Evolutionary conservation across 306 rosid genomes (phyloP).

Genomic region (Psophocarpus tetragonolobus): DNA sequence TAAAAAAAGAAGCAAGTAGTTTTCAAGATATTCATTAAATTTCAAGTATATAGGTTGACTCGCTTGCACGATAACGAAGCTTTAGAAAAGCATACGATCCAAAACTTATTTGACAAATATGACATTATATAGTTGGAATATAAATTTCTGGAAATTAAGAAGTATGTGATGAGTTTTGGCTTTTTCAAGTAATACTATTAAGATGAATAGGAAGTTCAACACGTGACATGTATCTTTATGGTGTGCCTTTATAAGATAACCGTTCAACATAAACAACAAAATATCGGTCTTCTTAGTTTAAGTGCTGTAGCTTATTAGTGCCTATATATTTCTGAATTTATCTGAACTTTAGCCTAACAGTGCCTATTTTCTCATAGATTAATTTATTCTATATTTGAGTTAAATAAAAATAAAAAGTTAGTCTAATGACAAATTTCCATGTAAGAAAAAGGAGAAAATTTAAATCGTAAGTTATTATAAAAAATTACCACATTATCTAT

Average conservation of each 20-base stretch:
- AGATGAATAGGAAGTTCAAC: conserved; percentile 13
- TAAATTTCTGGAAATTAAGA: neutral
- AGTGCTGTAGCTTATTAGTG: neutral
- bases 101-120: neutral
- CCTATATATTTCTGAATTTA: conserved; percentile 12
- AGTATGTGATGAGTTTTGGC: neutral
- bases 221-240: conserved; percentile 1
- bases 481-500: too few species aligned
- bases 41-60: neutral
- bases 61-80: neutral
- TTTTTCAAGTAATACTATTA: neutral
- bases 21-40: neutral
- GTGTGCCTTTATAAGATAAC: neutral
- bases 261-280: neutral
- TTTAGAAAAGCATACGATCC: neutral
- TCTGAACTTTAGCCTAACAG: neutral
- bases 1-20: neutral
- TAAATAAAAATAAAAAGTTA: neutral
- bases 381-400: conserved; percentile 14
- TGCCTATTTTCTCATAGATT: conserved; percentile 15
- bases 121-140: neutral
- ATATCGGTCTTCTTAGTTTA: neutral
- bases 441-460: too few species aligned
- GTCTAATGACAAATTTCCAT: too few species aligned
- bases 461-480: too few species aligned